Evolutionary conservation across 306 rosid genomes (phyloP), one percentile per base, ranked within the genome.

Genomic region (Cicer chorassanicum): DNA sequence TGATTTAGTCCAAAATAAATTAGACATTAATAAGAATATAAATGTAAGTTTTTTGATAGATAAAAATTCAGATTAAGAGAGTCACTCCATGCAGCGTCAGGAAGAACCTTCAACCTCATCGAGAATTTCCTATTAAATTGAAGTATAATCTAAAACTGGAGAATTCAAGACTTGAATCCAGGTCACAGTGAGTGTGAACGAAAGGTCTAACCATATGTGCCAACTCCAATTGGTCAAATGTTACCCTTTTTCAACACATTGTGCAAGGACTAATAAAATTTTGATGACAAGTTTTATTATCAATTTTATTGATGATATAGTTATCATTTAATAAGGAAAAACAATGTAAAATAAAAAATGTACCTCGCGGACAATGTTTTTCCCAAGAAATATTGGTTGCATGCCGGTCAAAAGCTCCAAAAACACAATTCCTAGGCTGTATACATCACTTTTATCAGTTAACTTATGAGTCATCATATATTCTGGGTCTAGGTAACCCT

Each of bases 401-500:
- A 80, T 83, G 59, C 85, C 85, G 0, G 96, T 90, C 80, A 88
- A 71, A 72, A 90, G 93, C 83, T 88, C 93, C 39, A 90, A 82
- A 76, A 80, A 88, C 70, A 90, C 96, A 67, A 90, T 85, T 46
- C 96, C 96, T 5, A 90, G 82, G 78, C 96, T 90, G 78, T 90
- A 90, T 19, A 90, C 96, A 53, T 90, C 96, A 72, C 84, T 78
- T 90, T 90, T 90, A 80, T 90, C 96, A 4, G 93, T 90, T 73
- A 90, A 84, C 85, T 88, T 88, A 68, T 57, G 92, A 53, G 91
- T 90, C 84, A 90, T 65, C 60, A 90, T 70, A 65, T 90, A 90
- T 77, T 90, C 96, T 24, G 96, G 96, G 73, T 90, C 96, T 16
- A 90, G 51, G 83, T 90, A 90, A 54, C 96, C 96, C 96, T 90